These are phyloP conservation scores for Lachnellula hyalina DNA, from an alignment of 2,329 filamentous ascomycete genomes.

Conservation along the genomic window DNA sequence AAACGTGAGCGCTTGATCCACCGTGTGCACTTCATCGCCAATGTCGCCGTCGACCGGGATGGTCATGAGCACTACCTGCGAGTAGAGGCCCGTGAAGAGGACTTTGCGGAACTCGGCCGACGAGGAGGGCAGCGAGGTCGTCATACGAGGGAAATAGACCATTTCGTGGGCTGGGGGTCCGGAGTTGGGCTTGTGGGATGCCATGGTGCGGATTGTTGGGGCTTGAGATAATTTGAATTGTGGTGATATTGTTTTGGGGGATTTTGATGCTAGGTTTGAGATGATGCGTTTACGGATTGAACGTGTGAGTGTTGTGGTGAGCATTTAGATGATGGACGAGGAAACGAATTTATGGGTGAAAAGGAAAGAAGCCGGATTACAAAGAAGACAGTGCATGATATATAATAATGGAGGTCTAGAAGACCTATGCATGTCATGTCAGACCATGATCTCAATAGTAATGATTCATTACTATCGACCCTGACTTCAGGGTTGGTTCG, in stretches of 20 bases:
- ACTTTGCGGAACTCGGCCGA: constrained; percentile 57
- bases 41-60: constrained; percentile 59
- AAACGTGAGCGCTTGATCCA: constrained; percentile 61
- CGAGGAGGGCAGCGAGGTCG: constrained; percentile 45
- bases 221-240: not conserved
- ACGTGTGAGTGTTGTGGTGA: constrained; percentile 7
- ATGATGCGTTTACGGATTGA: constrained; percentile 3
- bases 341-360: not conserved
- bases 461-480: constrained; percentile 1
- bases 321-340: constrained; percentile 1
- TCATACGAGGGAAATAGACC: constrained; percentile 55
- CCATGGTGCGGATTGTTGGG: constrained; percentile 15
- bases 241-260: not conserved
- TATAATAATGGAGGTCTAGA: not conserved
- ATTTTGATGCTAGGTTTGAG: not conserved
- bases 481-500: not conserved
- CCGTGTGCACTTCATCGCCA: constrained; percentile 61
- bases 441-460: not conserved
- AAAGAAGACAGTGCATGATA: not conserved
- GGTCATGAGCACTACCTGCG: constrained; percentile 60
- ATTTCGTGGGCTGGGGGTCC: constrained; percentile 47
- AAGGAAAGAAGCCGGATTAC: too few species aligned
- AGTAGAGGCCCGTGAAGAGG: constrained; percentile 57
- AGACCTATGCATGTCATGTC: not conserved
- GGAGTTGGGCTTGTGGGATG: constrained; percentile 16